Percentiles rank a stretch among this genome's conserved stretches.
These are phyloP conservation scores for Psophocarpus tetragonolobus DNA, from an alignment of 306 rosid species.

Conservation along the genomic window DNA sequence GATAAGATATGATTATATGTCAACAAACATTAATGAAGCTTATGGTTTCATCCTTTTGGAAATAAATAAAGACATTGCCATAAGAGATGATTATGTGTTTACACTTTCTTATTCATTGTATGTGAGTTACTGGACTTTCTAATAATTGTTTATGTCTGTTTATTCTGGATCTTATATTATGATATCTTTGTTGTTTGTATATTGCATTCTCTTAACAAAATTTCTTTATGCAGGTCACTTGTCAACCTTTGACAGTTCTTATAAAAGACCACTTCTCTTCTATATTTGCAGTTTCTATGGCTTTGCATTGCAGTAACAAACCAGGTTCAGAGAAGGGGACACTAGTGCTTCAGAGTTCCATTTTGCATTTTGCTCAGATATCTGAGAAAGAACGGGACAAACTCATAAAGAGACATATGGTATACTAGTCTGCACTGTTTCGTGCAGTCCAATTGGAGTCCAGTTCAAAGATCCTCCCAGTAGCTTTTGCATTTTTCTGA, in stretches of 20 bases:
- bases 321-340: conserved; percentile 69
- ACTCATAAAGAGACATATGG: conserved; percentile 89
- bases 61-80: neutral
- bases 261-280: conserved; percentile 70
- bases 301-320: conserved; percentile 72
- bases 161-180: neutral
- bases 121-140: neutral
- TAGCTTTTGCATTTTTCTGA: neutral
- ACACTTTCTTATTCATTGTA: neutral
- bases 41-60: neutral
- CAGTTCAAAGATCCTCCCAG: neutral
- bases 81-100: conserved; percentile 14
- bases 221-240: conserved; percentile 62
- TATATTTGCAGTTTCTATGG: conserved; percentile 77
- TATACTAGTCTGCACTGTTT: conserved; percentile 44
- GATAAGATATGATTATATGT: too few species aligned
- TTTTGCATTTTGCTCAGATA: conserved; percentile 71
- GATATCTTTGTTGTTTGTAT: neutral
- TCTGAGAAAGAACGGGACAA: conserved; percentile 79
- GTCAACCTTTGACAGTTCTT: conserved; percentile 65
- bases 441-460: neutral
- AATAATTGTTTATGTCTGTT: neutral
- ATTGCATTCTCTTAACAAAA: conserved; percentile 38
- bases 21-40: conserved; percentile 26
- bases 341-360: conserved; percentile 69